These are phyloP conservation scores for Sporisorium graminicola DNA, from an alignment of 1,284 basidiomycete species.

Conservation along the genomic window DNA sequence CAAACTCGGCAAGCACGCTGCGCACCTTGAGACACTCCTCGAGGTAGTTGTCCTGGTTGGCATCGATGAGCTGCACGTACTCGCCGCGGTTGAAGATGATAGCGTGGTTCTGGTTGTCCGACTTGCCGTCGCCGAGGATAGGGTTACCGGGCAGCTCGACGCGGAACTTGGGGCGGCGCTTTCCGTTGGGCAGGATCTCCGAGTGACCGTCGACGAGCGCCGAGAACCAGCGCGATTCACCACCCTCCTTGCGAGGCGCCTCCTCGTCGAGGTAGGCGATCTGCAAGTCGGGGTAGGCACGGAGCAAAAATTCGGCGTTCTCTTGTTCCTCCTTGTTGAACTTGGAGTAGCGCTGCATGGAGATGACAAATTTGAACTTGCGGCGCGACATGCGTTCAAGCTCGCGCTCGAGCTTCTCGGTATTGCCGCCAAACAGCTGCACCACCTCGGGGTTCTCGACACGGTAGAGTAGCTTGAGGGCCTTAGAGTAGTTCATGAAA, in stretches of 20 bases:
- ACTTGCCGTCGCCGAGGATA: constrained; percentile 98
- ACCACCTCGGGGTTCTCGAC: constrained; percentile 99
- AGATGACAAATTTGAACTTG: constrained; percentile 99
- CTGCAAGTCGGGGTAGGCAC: constrained; percentile 98
- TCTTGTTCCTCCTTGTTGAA: constrained; percentile 99
- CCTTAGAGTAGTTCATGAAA: constrained; percentile 99
- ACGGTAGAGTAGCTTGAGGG: constrained; percentile 98
- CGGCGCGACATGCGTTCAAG: constrained; percentile 96
- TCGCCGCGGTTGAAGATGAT: constrained; percentile 99
- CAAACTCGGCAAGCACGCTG: constrained; percentile 97
- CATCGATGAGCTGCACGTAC: constrained; percentile 98
- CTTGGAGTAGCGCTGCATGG: constrained; percentile 99
- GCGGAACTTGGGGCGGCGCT: constrained; percentile 94
- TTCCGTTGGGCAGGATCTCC: constrained; percentile 89
- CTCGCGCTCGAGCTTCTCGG: constrained; percentile 95
- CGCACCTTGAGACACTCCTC: constrained; percentile 99
- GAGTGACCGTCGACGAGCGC: constrained; percentile 97
- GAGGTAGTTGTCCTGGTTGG: constrained; percentile 99
- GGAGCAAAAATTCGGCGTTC: constrained; percentile 96
- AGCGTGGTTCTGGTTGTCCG: constrained; percentile 99
- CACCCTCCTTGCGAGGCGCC: constrained; percentile 87
- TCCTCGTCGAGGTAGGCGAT: constrained; percentile 99
- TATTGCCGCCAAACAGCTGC: constrained; percentile 95
- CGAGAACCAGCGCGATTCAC: constrained; percentile 94
- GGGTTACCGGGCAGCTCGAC: constrained; percentile 99